Conservation (phyloP, 768 basidiomycete species). For the Aureoboletus auriporus region DNA sequence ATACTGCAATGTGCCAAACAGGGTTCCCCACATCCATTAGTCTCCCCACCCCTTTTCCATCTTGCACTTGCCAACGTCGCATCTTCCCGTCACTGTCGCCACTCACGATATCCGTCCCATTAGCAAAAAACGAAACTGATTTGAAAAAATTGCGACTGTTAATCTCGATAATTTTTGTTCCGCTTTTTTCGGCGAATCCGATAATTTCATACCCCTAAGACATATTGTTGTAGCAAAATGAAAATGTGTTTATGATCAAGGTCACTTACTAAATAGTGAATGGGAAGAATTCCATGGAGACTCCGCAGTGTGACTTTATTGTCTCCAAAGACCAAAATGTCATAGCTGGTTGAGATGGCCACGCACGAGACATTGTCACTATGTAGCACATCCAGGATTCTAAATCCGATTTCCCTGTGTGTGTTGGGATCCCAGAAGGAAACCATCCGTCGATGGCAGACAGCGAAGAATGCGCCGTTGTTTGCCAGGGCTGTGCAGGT, state of each 20-base stretch:
- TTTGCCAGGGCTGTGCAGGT: neutral
- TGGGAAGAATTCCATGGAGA: constrained; percentile 1
- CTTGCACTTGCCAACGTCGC: neutral
- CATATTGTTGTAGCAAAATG: too few species aligned
- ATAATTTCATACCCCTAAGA: too few species aligned
- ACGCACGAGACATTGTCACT: neutral
- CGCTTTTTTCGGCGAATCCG: too few species aligned
- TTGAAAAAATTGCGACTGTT: neutral
- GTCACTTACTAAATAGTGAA: neutral
- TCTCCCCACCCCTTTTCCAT: too few species aligned
- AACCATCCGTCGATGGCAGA: neutral
- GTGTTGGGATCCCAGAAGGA: constrained; percentile 9
- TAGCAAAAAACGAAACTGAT: neutral
- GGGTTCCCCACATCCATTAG: neutral
- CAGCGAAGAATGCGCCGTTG: constrained; percentile 1
- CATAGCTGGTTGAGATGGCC: constrained; percentile 3
- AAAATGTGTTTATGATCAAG: too few species aligned
- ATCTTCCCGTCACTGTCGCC: neutral
- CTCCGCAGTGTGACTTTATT: neutral
- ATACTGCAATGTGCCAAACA: neutral
- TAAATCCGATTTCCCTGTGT: neutral
- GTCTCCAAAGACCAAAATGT: neutral
- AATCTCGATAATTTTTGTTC: neutral
- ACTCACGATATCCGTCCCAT: neutral
- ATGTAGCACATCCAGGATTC: neutral